phyloP scores from a whole-genome alignment of 192 early-diverging fungal genomes.

The Entomortierella lignicola region DNA sequence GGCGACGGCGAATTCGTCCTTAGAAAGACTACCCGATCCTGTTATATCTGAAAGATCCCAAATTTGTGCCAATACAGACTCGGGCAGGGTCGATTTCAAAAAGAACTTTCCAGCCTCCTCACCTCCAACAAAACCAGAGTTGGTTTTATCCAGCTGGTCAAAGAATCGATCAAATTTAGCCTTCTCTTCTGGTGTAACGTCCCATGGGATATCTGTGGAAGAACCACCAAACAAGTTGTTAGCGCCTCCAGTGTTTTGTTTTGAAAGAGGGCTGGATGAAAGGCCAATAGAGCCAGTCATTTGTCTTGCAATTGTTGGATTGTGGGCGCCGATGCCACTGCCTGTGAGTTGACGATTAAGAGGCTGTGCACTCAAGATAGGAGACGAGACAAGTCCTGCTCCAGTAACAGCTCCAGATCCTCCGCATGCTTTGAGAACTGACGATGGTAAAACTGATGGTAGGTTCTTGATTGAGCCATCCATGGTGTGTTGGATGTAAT shows the following conservation, averaged over 20 bases:
- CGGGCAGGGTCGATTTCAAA: slow-evolving; percentile 79
- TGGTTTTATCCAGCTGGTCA: slow-evolving; percentile 73
- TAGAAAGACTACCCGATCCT: slow-evolving; percentile 67
- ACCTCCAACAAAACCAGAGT: slow-evolving; percentile 76
- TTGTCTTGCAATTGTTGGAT: slow-evolving; percentile 21
- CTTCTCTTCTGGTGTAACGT: slow-evolving; percentile 78
- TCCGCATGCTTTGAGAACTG: slow-evolving; percentile 64
- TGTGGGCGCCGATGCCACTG: slow-evolving; percentile 48
- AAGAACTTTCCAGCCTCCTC: slow-evolving; percentile 84
- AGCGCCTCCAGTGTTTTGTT: slow-evolving; percentile 45
- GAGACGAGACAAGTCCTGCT: slow-evolving; percentile 20
- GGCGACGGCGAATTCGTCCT: slow-evolving; percentile 84
- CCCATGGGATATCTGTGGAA: slow-evolving; percentile 67
- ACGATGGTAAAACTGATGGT: slow-evolving; percentile 75
- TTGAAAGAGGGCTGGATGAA: slow-evolving; percentile 36
- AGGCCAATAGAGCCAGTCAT: slow-evolving; percentile 37
- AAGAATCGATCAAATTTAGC: slow-evolving; percentile 82
- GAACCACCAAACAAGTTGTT: slow-evolving; percentile 28
- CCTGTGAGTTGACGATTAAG: slow-evolving; percentile 39
- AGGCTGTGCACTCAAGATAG: slow-evolving; percentile 32
- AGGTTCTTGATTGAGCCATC: slow-evolving; percentile 73
- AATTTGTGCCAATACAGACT: slow-evolving; percentile 75
- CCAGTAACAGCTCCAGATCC: slow-evolving; percentile 38
- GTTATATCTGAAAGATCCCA: slow-evolving; percentile 83
- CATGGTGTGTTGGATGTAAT: slow-evolving; percentile 85